Percentiles rank a stretch among this genome's conserved stretches.
These are phyloP conservation scores for Fallopia convolvulus DNA, from an alignment of 148 eudicot genomes.

Conservation along the genomic window DNA sequence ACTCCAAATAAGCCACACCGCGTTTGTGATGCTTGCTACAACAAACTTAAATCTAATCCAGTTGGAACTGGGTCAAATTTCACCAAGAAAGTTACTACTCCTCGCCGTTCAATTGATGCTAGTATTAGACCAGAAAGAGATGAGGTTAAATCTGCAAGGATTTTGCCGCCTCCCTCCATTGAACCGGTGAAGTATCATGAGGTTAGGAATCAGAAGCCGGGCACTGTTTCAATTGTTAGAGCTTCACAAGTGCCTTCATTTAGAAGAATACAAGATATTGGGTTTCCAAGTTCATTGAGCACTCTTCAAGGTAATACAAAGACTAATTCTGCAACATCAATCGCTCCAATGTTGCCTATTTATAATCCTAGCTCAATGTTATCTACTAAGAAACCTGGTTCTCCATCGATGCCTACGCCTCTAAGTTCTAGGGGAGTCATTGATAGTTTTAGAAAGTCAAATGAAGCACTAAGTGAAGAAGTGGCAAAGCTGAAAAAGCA, in stretches of 20 bases:
- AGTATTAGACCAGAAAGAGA: slow-evolving; percentile 26
- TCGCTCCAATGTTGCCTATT: slow-evolving; percentile 31
- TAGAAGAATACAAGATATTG: slow-evolving; percentile 51
- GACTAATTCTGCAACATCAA: slow-evolving; percentile 25
- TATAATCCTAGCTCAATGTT: slow-evolving; percentile 43
- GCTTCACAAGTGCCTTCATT: slow-evolving; percentile 73
- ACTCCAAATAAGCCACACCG: slow-evolving; percentile 83
- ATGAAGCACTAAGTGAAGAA: slow-evolving; percentile 74
- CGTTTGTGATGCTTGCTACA: slow-evolving; percentile 66
- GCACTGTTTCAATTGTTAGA: slow-evolving; percentile 50
- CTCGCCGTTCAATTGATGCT: slow-evolving; percentile 37
- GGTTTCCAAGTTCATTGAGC: slow-evolving; percentile 70
- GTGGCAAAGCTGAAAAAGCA: slow-evolving; percentile 63
- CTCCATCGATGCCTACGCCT: slow-evolving; percentile 62
- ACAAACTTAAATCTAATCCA: slow-evolving; percentile 44
- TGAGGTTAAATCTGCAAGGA: slow-evolving; percentile 37
- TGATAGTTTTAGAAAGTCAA: slow-evolving; percentile 76
- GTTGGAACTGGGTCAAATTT: slow-evolving; percentile 22
- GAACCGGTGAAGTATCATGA: slow-evolving; percentile 77
- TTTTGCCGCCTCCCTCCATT: slow-evolving; percentile 34
- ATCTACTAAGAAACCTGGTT: slow-evolving; percentile 55
- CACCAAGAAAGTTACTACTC: slow-evolving; percentile 30
- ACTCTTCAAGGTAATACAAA: slow-evolving; percentile 54
- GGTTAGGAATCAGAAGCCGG: slow-evolving; percentile 43
- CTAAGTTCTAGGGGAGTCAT: slow-evolving; percentile 56